Base-by-base conservation (phyloP, 495 filamentous ascomycete genomes). In the Penicillium manginii region DNA sequence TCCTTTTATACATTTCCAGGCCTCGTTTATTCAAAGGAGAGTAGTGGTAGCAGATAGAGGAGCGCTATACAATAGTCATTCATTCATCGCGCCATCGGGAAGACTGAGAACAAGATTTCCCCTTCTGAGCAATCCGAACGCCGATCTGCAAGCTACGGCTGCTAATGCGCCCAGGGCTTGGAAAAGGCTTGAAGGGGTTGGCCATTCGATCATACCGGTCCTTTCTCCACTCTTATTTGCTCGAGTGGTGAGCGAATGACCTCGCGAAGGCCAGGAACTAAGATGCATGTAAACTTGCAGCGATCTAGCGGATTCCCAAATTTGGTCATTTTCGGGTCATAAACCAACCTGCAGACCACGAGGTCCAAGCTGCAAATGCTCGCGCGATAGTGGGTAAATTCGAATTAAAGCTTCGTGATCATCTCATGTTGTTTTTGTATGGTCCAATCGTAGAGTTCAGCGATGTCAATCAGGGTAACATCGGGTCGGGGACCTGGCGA, bases 1-100 rank as follows among this genome's bases (percentile, higher is more conserved):
- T 2, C 47, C 12, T 31, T 65, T 62, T 65, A 65, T 62, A 62
- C 22, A 19, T 53, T 61, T 53, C 15, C 8, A 12, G 10, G 22
- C 22, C 19, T 47, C 10, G 11, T 2, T 14, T 9, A 19, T 12
- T 19, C 14, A 47, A 15, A 12, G 8, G 9, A 47, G 19, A 2
- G 22, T 9, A 10, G 3, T 18, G 9, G 45, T 15, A 17, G 23
- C 10, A 52, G 22, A 37, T 37, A 5, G 5, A n/a, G 29, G 10
- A 52, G 15, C 1, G 4, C 2, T 26, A 29, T 29, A 29, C 26
- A 10, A 26, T 47, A 21, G 17, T 35, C 26, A 29, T 29, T 8
- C 3, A 4, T 1, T 10, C 17, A 61, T 56, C 47, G 53, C 47
- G 51, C 33, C 15, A 48, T 56, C 31, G 22, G 37, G 14, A 14